Percentiles rank a stretch among this genome's conserved stretches.
These are phyloP conservation scores for Alternaria sp. DNA, from an alignment of 2,329 filamentous ascomycete species.

Conservation along the genomic window DNA sequence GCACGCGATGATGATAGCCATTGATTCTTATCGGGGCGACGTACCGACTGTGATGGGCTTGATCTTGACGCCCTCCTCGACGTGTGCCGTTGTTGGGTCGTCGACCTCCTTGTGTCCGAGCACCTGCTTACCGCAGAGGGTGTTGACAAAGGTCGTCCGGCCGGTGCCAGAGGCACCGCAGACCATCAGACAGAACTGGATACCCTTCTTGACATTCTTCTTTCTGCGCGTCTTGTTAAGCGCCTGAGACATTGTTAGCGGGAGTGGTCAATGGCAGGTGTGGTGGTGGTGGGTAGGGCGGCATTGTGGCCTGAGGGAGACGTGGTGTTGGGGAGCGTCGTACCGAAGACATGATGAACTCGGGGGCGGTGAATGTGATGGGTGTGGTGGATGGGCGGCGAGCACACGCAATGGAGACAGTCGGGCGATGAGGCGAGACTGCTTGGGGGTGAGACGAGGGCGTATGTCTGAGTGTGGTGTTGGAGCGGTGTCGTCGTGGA, in stretches of 20 bases:
- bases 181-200: slow-evolving; percentile 99
- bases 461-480: slow-evolving; percentile 34
- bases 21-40: slow-evolving; percentile 36
- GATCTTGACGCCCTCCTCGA: slow-evolving; percentile 98
- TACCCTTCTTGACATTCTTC: slow-evolving; percentile 99
- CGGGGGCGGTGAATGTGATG: slow-evolving; percentile 27
- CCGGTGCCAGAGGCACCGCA: slow-evolving; percentile 98
- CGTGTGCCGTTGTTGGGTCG: slow-evolving; percentile 83
- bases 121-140: slow-evolving; percentile 93
- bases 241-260: slow-evolving; percentile 42
- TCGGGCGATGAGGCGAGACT: slow-evolving; percentile 28
- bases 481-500: slow-evolving; percentile 43
- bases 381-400: slow-evolving; percentile 21
- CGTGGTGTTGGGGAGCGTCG: slow-evolving; percentile 30
- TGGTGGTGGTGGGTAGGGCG: slow-evolving; percentile 16
- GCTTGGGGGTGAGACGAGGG: slow-evolving; percentile 26
- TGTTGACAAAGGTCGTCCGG: slow-evolving; percentile 99
- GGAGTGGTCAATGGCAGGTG: slow-evolving; percentile 23
- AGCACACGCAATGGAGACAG: slow-evolving; percentile 28
- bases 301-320: slow-evolving; percentile 31
- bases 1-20: background rate
- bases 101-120: slow-evolving; percentile 91
- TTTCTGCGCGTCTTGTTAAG: slow-evolving; percentile 94
- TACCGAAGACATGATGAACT: slow-evolving; percentile 48
- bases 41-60: slow-evolving; percentile 97